A percentile compares a stretch with the other conserved stretches of the same genome.
Evolutionary conservation across 352 stramenopile genomes (phyloP).

Genomic region (Phytophthora tentaculata): DNA sequence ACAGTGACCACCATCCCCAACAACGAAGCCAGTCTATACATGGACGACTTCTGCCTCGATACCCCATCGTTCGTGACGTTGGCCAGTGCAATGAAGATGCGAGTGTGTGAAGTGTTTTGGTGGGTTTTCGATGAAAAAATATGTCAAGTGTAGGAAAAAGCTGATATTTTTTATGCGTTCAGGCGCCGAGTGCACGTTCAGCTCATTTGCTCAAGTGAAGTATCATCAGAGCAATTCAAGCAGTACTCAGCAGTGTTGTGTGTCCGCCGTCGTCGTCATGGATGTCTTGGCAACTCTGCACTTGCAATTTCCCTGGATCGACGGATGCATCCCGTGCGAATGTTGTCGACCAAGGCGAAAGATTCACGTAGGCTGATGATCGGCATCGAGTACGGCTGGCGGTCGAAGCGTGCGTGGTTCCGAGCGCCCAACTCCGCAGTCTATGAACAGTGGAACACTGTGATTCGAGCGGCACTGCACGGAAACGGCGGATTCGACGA

Average conservation of each 20-base stretch:
- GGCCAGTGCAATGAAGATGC: constrained; percentile 36
- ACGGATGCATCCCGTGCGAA: constrained; percentile 32
- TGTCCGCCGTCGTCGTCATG: constrained; percentile 22
- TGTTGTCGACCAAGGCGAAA: constrained; percentile 28
- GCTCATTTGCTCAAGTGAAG: constrained; percentile 29
- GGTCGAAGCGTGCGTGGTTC: constrained; percentile 26
- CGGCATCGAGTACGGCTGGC: constrained; percentile 34
- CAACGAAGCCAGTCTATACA: constrained; percentile 37
- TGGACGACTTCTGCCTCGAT: constrained; percentile 32
- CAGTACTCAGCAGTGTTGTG: constrained; percentile 29
- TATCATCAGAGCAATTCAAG: constrained; percentile 17
- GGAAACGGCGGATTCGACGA: constrained; percentile 6
- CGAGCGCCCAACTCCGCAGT: constrained; percentile 24
- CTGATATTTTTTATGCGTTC: too few species aligned
- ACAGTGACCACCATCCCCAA: constrained; percentile 26
- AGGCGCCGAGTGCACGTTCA: constrained; percentile 28
- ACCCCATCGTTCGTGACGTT: constrained; percentile 31
- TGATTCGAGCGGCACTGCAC: constrained; percentile 34
- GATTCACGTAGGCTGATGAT: constrained; percentile 26
- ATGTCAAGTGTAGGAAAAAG: too few species aligned
- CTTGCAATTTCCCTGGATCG: constrained; percentile 29
- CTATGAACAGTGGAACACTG: constrained; percentile 37
- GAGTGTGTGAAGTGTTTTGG: constrained; percentile 31
- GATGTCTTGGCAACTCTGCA: constrained; percentile 21
- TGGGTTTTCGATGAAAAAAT: constrained; percentile 1